phyloP scores from a whole-genome alignment of 352 stramenopile genomes.

The Pilasporangium apinafurcum region DNA sequence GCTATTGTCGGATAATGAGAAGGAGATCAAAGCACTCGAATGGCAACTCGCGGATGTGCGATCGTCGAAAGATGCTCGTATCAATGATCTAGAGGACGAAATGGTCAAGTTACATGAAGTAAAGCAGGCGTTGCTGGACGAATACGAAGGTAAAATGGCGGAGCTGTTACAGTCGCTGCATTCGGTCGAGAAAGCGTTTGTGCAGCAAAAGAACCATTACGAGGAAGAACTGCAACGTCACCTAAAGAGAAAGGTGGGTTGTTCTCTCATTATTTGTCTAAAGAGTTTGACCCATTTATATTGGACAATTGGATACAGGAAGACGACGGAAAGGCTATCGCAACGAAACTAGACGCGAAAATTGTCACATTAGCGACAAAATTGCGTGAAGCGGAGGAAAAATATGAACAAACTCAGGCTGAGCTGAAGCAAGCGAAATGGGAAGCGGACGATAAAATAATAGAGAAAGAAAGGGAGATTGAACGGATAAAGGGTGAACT shows the following conservation, averaged over 20 bases:
- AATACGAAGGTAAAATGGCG: conserved; percentile 84
- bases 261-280: conserved; percentile 3
- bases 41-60: conserved; percentile 67
- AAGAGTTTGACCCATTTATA: not conserved
- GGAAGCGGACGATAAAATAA: conserved; percentile 48
- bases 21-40: conserved; percentile 55
- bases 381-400: conserved; percentile 43
- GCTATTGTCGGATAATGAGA: conserved; percentile 51
- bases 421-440: conserved; percentile 60
- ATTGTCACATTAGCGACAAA: conserved; percentile 34
- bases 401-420: conserved; percentile 32
- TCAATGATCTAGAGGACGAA: conserved; percentile 59
- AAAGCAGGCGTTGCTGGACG: conserved; percentile 74
- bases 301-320: conserved; percentile 5
- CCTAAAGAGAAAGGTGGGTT: conserved; percentile 34
- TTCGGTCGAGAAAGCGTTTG: conserved; percentile 75
- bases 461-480: conserved; percentile 56
- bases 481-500: conserved; percentile 37
- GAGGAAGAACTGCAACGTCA: conserved; percentile 55
- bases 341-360: conserved; percentile 25
- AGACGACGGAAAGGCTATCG: conserved; percentile 18
- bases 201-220: conserved; percentile 79
- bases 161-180: conserved; percentile 77
- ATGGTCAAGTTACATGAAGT: conserved; percentile 48
- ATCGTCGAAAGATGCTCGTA: conserved; percentile 44